These are phyloP conservation scores for Agrocybe pediades DNA, from an alignment of 768 basidiomycete species.

Conservation along the genomic window DNA sequence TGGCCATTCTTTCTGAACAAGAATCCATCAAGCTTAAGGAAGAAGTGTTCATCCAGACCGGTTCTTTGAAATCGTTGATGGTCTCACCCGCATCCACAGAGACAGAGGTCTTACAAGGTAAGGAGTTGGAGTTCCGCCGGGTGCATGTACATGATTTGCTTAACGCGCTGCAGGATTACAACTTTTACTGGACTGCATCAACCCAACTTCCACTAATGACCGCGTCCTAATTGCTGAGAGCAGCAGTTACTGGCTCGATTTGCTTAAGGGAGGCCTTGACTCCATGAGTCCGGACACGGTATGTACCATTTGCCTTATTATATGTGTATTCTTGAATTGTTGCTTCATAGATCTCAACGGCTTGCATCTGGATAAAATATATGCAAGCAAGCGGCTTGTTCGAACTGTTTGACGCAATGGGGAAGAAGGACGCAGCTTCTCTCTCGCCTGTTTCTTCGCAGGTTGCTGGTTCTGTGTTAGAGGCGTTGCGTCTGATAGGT, in stretches of 20 bases:
- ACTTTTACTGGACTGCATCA: constrained; percentile 41
- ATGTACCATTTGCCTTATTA: neutral
- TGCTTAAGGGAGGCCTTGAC: constrained; percentile 14
- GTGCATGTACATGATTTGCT: neutral
- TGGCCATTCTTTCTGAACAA: constrained; percentile 21
- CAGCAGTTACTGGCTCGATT: constrained; percentile 44
- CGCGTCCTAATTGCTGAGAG: constrained; percentile 39
- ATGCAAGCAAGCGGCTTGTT: constrained; percentile 44
- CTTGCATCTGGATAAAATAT: constrained; percentile 58
- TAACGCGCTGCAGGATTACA: constrained; percentile 35
- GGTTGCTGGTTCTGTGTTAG: constrained; percentile 39
- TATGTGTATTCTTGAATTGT: constrained; percentile 12
- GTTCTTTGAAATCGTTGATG: constrained; percentile 35
- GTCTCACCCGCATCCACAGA: constrained; percentile 23
- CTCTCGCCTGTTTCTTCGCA: constrained; percentile 10
- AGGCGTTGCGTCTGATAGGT: constrained; percentile 25
- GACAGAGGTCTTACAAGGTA: constrained; percentile 35
- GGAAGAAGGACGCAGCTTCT: constrained; percentile 8
- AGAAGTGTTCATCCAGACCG: constrained; percentile 33
- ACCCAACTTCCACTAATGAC: constrained; percentile 37
- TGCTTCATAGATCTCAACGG: constrained; percentile 21
- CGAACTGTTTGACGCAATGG: constrained; percentile 42
- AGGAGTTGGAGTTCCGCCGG: neutral
- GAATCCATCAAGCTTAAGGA: constrained; percentile 42
- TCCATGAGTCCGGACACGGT: constrained; percentile 9